Evolutionary conservation across 345 rosid species (phyloP).

Genomic region (Passiflora organensis): DNA sequence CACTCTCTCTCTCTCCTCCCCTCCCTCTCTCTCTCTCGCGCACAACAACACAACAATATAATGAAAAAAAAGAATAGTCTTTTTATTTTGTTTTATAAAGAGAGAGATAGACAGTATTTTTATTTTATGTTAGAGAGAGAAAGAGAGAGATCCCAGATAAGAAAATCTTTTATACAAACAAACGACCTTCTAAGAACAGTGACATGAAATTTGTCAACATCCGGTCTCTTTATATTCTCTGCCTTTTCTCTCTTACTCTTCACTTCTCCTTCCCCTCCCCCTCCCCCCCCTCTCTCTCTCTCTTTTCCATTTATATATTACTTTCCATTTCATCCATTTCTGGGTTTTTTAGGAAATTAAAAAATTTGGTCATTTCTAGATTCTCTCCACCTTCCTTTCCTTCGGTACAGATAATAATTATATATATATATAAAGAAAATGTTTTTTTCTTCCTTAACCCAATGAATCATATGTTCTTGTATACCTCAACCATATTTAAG

Average conservation of each 20-base stretch:
- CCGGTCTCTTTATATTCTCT: slow-evolving; percentile 93
- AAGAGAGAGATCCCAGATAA: slow-evolving; percentile 70
- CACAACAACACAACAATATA: slow-evolving; percentile 18
- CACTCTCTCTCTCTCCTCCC: slow-evolving; percentile 42
- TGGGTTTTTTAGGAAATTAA: slow-evolving; percentile 11
- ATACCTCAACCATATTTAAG: too few species aligned
- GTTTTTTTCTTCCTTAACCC: too few species aligned
- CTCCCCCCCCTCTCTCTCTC: too few species aligned
- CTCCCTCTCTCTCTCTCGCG: slow-evolving; percentile 21
- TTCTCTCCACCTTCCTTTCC: slow-evolving; percentile 45
- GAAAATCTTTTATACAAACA: slow-evolving; percentile 68
- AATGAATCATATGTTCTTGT: too few species aligned
- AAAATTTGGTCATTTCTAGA: slow-evolving; percentile 38
- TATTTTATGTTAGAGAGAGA: slow-evolving; percentile 28
- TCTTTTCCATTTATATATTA: not conserved
- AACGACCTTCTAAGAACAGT: slow-evolving; percentile 81
- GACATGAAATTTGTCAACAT: slow-evolving; percentile 97
- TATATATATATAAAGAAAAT: too few species aligned
- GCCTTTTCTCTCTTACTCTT: slow-evolving; percentile 37
- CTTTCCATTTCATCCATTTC: not conserved
- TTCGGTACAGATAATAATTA: slow-evolving; percentile 19
- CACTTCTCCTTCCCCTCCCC: slow-evolving; percentile 25
- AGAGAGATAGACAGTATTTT: slow-evolving; percentile 29
- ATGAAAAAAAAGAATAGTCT: slow-evolving; percentile 16
- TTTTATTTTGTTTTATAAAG: slow-evolving; percentile 18